phyloP scores from a whole-genome alignment of 495 filamentous ascomycete species.

The Astrothelium subdiscretum region DNA sequence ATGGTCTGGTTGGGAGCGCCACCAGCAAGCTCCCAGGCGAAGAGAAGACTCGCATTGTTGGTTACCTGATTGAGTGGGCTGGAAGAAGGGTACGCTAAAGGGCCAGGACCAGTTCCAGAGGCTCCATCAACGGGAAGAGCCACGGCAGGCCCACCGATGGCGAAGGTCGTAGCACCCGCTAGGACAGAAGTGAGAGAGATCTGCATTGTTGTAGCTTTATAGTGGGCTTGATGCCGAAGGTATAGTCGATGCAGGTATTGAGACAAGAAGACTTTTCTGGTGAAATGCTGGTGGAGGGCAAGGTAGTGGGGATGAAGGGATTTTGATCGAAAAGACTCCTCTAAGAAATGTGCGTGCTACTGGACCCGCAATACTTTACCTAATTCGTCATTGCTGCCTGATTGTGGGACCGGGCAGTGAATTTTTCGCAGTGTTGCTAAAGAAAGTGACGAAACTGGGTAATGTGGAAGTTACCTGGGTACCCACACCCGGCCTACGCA shows the following conservation, averaged over 20 bases:
- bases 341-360: too few relatives aligned
- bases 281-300: too few relatives aligned
- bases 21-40: neutral
- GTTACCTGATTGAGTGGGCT: neutral
- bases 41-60: neutral
- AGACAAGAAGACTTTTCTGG: neutral
- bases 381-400: too few relatives aligned
- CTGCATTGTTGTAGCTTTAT: neutral
- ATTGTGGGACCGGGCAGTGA: too few relatives aligned
- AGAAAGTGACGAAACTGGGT: neutral
- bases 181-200: neutral
- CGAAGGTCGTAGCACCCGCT: neutral
- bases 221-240: neutral
- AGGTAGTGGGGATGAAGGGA: too few relatives aligned
- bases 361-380: too few relatives aligned
- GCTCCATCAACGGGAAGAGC: neutral
- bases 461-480: neutral
- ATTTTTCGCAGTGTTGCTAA: too few relatives aligned
- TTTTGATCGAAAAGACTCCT: too few relatives aligned
- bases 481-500: neutral
- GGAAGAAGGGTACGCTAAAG: neutral
- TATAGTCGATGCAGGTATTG: neutral
- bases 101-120: too few relatives aligned
- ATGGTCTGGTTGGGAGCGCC: neutral
- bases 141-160: neutral